These are phyloP conservation scores for Rhynchosporium graminicola DNA, from an alignment of 2,329 filamentous ascomycete genomes.

Conservation along the genomic window DNA sequence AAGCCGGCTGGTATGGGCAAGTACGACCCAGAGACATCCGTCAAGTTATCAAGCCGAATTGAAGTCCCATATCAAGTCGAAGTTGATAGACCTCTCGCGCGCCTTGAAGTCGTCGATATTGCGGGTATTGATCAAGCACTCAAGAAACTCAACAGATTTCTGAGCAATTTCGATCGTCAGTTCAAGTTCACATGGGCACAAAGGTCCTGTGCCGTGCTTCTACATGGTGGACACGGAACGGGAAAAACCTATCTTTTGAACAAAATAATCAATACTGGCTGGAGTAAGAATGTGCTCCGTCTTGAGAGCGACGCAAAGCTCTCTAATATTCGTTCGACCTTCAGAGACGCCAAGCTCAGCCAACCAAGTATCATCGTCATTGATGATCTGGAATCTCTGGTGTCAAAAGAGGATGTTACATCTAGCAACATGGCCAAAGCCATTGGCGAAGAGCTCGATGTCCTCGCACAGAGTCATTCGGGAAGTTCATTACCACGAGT, in stretches of 20 bases:
- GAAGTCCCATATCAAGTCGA: slow-evolving; percentile 15
- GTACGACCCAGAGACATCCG: slow-evolving; percentile 32
- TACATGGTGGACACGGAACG: slow-evolving; percentile 81
- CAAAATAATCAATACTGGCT: slow-evolving; percentile 65
- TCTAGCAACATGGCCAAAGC: slow-evolving; percentile 52
- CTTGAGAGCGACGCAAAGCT: slow-evolving; percentile 59
- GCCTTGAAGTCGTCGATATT: slow-evolving; percentile 52
- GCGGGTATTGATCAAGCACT: slow-evolving; percentile 69
- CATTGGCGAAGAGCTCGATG: slow-evolving; percentile 57
- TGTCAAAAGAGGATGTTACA: slow-evolving; percentile 59
- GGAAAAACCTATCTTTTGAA: slow-evolving; percentile 79
- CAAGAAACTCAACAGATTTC: slow-evolving; percentile 64
- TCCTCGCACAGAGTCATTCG: slow-evolving; percentile 45
- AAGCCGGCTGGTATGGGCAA: slow-evolving; percentile 45
- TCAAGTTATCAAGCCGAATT: slow-evolving; percentile 32
- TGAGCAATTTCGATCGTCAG: slow-evolving; percentile 55
- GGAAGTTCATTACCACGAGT: slow-evolving; percentile 51
- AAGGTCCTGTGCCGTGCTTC: slow-evolving; percentile 44
- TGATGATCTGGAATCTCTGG: slow-evolving; percentile 73
- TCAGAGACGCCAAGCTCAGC: slow-evolving; percentile 66
- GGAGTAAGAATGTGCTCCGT: slow-evolving; percentile 64
- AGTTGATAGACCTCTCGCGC: slow-evolving; percentile 14
- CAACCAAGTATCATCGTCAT: slow-evolving; percentile 80
- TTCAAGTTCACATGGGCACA: slow-evolving; percentile 34
- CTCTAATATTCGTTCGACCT: slow-evolving; percentile 63